A percentile compares a stretch with the other conserved stretches of the same genome.
These are phyloP conservation scores for Colletotrichum tamarilloi DNA, from an alignment of 2,329 filamentous ascomycete species.

Conservation along the genomic window DNA sequence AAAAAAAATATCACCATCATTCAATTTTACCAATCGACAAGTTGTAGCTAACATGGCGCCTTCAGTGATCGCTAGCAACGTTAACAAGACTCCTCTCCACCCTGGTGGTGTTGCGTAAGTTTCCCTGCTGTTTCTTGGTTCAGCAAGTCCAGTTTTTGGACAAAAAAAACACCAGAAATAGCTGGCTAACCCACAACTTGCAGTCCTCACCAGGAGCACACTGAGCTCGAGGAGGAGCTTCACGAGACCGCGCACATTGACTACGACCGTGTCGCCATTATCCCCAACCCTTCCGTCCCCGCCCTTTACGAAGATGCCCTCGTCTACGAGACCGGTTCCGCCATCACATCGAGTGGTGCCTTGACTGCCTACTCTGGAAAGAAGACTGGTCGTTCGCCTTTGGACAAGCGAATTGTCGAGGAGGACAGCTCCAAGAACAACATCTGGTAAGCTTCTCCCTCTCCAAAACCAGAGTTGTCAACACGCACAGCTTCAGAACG, in stretches of 20 bases:
- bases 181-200: slow-evolving; percentile 17
- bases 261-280: slow-evolving; percentile 97
- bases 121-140: slow-evolving; percentile 52
- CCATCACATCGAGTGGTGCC: slow-evolving; percentile 95
- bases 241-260: slow-evolving; percentile 99
- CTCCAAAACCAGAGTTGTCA: neutral
- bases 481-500: neutral
- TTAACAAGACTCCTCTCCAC: slow-evolving; percentile 95
- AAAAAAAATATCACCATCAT: neutral
- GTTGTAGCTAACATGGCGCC: slow-evolving; percentile 27
- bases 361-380: slow-evolving; percentile 97
- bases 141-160: neutral
- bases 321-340: slow-evolving; percentile 95
- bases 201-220: slow-evolving; percentile 88
- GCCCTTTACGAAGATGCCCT: slow-evolving; percentile 99
- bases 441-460: slow-evolving; percentile 73
- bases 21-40: neutral
- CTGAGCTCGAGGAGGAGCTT: slow-evolving; percentile 93
- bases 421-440: slow-evolving; percentile 90
- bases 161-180: neutral
- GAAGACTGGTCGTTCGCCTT: slow-evolving; percentile 96
- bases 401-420: slow-evolving; percentile 97
- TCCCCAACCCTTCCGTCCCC: slow-evolving; percentile 93
- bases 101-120: slow-evolving; percentile 90
- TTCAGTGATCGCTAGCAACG: slow-evolving; percentile 66